Evolutionary conservation across 2,329 filamentous ascomycete species (phyloP), one percentile per base, ranked within the genome.

Genomic region (Fusarium sulawesiense): DNA sequence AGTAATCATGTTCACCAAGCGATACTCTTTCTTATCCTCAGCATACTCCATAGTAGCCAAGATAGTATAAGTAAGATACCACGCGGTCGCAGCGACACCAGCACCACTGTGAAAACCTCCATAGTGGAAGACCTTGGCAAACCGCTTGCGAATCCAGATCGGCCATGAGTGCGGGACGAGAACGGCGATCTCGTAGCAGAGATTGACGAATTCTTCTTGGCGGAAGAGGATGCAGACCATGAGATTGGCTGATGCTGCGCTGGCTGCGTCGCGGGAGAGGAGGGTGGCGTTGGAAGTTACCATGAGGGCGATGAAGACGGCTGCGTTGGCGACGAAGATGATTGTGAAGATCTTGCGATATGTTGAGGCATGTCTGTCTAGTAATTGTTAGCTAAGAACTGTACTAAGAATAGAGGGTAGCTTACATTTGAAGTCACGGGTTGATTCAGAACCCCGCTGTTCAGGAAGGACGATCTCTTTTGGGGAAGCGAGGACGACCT

Each of bases 151-250:
- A 2, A 64, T 59, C 0, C 21, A 32, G 6, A 64, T 20, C 1
- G 61, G 61, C 61, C 61, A 64, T 0, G 61, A 64, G 3, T 64
- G 60, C 3, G 61, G 61, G 12, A 61, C 61, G 1, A 64, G 51
- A 4, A 64, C 44, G 4, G 32, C 61, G 3, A 64, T 58, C 11
- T 64, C 61, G 32, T 64, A 64, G n/a, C 61, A 64, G 2, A 64
- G 25, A 1, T 64, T 64, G 9, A 64, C 51, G 4, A 64, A 64
- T 25, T 64, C 61, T 12, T 64, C 61, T 34, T 64, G 61, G 1
- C 61, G 61, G 16, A 64, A 64, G 0, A 64, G n/a, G 8, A 64
- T 64, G 29, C 61, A 64, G 11, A 64, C 51, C 61, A 64, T 64
- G 16, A 64, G 61, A 4, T 64, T 64, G 23, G 61, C 61, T 5